Conservation (phyloP, 257 asterid species). For the Nicotiana paniculata region DNA sequence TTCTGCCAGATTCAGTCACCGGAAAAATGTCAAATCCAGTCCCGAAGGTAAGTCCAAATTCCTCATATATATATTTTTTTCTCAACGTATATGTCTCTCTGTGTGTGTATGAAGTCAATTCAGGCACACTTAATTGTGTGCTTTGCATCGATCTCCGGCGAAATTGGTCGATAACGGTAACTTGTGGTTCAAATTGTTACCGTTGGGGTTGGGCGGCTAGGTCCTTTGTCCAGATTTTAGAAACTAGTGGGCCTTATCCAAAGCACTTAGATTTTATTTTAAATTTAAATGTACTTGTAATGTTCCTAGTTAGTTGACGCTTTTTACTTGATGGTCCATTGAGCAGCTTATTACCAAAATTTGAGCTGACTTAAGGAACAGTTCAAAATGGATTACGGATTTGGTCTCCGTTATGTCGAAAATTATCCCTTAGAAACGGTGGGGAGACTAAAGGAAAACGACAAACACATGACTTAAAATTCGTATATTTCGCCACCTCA, state of each 20-base stretch:
- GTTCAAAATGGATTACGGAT: background rate
- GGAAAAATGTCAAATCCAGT: constrained; percentile 49
- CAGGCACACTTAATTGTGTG: background rate
- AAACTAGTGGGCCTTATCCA: background rate
- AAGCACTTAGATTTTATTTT: background rate
- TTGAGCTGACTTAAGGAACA: background rate
- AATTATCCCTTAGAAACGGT: background rate
- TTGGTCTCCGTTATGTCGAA: background rate
- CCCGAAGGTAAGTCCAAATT: constrained; percentile 52
- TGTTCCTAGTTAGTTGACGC: background rate
- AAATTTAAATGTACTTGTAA: background rate
- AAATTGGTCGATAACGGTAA: constrained; percentile 18
- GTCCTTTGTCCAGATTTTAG: background rate
- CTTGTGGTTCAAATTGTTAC: constrained; percentile 17
- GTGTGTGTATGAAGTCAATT: background rate
- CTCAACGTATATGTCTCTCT: background rate
- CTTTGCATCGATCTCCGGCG: constrained; percentile 1
- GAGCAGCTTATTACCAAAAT: background rate
- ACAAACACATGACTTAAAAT: background rate
- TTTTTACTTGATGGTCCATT: background rate
- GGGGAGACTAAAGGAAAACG: background rate
- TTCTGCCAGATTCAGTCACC: constrained; percentile 64
- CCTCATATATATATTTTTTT: background rate
- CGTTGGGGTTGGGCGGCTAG: constrained; percentile 25
- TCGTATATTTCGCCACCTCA: background rate